These are phyloP conservation scores for Sugiyamaella japonica DNA, from an alignment of 1,139 yeast genomes.

Conservation along the genomic window DNA sequence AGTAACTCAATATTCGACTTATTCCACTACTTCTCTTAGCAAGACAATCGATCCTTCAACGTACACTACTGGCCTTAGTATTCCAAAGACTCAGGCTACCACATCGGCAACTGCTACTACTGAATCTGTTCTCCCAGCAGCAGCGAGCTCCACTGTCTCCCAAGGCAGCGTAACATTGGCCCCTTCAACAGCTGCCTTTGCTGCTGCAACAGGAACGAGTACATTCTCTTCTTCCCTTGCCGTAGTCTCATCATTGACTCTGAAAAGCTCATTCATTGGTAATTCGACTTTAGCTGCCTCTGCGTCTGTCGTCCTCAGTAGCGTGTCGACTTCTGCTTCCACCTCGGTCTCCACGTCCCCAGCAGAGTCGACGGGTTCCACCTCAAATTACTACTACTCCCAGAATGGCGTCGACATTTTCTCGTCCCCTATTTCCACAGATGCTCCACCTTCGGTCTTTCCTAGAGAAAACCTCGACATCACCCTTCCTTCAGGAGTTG, in stretches of 20 bases:
- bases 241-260: conserved; percentile 2
- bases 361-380: conserved; percentile 22
- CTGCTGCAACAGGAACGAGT: neutral
- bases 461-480: conserved; percentile 50
- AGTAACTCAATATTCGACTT: conserved; percentile 33
- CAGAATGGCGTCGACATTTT: conserved; percentile 47
- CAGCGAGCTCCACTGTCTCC: neutral
- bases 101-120: neutral
- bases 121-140: neutral
- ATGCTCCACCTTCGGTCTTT: conserved; percentile 53
- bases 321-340: conserved; percentile 19
- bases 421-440: conserved; percentile 47
- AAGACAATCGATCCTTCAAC: conserved; percentile 32
- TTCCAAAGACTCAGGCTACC: conserved; percentile 10
- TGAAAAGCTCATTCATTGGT: conserved; percentile 16
- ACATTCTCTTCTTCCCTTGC: conserved; percentile 14
- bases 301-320: conserved; percentile 13
- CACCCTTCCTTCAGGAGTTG: conserved; percentile 50
- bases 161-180: neutral
- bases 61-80: conserved; percentile 28
- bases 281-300: conserved; percentile 19
- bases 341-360: conserved; percentile 11
- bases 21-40: conserved; percentile 31
- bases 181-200: neutral
- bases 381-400: conserved; percentile 26